Percentiles rank a stretch among this genome's conserved stretches.
phyloP scores from a whole-genome alignment of 805 yeast genomes.

The Alloascoidea hylecoeti region DNA sequence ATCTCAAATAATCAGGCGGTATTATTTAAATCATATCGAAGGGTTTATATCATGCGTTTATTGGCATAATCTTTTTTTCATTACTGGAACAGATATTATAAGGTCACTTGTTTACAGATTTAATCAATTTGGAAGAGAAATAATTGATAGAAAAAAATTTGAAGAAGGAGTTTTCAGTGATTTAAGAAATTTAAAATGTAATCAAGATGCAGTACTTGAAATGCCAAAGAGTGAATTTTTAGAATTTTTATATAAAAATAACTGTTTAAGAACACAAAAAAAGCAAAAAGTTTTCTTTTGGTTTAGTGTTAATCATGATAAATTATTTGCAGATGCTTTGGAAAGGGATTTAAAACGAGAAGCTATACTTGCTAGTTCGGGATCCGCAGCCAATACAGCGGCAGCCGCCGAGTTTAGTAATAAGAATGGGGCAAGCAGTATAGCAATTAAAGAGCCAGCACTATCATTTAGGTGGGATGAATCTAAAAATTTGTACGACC shows the following conservation, averaged over 20 bases:
- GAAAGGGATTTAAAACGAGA: slow-evolving; percentile 87
- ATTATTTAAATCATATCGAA: slow-evolving; percentile 61
- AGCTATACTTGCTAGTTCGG: slow-evolving; percentile 19
- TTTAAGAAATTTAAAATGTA: slow-evolving; percentile 65
- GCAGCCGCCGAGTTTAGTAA: not conserved
- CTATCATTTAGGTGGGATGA: slow-evolving; percentile 54
- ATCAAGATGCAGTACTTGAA: slow-evolving; percentile 77
- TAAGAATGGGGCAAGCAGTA: slow-evolving; percentile 40
- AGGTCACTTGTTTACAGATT: slow-evolving; percentile 81
- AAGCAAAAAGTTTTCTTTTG: slow-evolving; percentile 95
- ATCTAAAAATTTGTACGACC: slow-evolving; percentile 19
- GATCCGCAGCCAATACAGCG: not conserved
- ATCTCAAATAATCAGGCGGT: slow-evolving; percentile 75
- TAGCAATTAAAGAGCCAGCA: slow-evolving; percentile 66
- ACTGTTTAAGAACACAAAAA: slow-evolving; percentile 86
- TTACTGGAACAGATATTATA: slow-evolving; percentile 94
- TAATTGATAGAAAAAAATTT: slow-evolving; percentile 80
- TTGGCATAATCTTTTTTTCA: slow-evolving; percentile 82
- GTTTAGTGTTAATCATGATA: slow-evolving; percentile 93
- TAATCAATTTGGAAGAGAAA: slow-evolving; percentile 77
- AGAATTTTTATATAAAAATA: slow-evolving; percentile 71
- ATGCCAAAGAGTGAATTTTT: slow-evolving; percentile 76
- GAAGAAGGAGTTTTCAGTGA: slow-evolving; percentile 96
- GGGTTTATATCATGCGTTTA: slow-evolving; percentile 91
- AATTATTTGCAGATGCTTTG: slow-evolving; percentile 81